Evolutionary conservation across 2,329 filamentous ascomycete species (phyloP).

Genomic region (Pseudogymnoascus pannorum): DNA sequence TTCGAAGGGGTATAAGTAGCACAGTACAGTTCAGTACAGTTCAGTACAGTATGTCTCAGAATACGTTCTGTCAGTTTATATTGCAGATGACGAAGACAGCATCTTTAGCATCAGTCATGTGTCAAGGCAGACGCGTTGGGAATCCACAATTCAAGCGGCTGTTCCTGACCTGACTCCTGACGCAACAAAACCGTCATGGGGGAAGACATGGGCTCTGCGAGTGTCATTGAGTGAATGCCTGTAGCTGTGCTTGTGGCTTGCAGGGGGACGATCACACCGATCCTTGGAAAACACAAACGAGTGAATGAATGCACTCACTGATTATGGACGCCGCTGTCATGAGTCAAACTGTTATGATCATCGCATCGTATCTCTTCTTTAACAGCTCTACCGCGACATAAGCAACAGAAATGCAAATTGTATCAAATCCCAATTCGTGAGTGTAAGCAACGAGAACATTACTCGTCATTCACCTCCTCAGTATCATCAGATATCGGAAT

Average conservation of each 20-base stretch:
- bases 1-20: background rate
- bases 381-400: background rate
- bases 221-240: background rate
- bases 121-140: background rate
- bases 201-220: background rate
- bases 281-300: background rate
- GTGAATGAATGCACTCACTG: background rate
- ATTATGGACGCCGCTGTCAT: background rate
- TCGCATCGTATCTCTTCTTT: too few relatives aligned
- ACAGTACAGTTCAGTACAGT: background rate
- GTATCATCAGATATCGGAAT: slow-evolving; percentile 1
- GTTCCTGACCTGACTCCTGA: slow-evolving; percentile 5
- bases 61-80: background rate
- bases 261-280: background rate
- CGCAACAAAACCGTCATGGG: background rate
- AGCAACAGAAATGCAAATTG: background rate
- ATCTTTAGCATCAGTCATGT: background rate
- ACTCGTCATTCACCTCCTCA: background rate
- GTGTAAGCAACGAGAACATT: background rate
- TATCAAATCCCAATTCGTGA: background rate
- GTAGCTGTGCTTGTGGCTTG: background rate
- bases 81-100: background rate
- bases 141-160: slow-evolving; percentile 1
- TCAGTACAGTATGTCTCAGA: too few relatives aligned
- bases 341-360: background rate